These are phyloP conservation scores for Leucosporidium scottii DNA, from an alignment of 768 basidiomycete genomes.

Conservation along the genomic window DNA sequence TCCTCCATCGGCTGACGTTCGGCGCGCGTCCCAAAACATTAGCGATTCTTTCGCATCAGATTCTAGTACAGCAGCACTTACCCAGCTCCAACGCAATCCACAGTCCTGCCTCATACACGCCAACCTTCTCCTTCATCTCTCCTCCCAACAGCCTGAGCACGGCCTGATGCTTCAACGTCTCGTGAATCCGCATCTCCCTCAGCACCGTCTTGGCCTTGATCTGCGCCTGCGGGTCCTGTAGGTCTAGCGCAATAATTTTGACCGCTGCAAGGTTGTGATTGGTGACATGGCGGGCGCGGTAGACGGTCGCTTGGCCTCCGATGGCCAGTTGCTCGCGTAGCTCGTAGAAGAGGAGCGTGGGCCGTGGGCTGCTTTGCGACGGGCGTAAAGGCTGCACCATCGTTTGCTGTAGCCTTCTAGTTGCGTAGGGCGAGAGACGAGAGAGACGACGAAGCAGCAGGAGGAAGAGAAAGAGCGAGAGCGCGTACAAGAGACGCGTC, in stretches of 20 bases:
- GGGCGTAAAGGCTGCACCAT: too few relatives aligned
- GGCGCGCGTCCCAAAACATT: too few relatives aligned
- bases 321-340: slow-evolving; percentile 22
- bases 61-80: not conserved
- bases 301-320: slow-evolving; percentile 29
- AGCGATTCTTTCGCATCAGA: too few relatives aligned
- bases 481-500: too few relatives aligned
- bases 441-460: too few relatives aligned
- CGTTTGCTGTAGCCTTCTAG: too few relatives aligned
- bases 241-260: slow-evolving; percentile 30
- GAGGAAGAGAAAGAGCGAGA: too few relatives aligned
- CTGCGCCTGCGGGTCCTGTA: not conserved
- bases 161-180: slow-evolving; percentile 66
- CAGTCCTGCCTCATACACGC: slow-evolving; percentile 63
- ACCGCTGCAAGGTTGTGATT: slow-evolving; percentile 28
- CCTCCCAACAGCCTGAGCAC: slow-evolving; percentile 72
- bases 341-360: not conserved
- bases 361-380: too few relatives aligned
- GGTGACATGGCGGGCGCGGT: slow-evolving; percentile 22
- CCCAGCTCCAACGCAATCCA: slow-evolving; percentile 84
- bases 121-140: slow-evolving; percentile 16
- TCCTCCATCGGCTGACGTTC: slow-evolving; percentile 87
- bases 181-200: slow-evolving; percentile 87
- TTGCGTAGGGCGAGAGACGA: too few relatives aligned
- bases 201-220: slow-evolving; percentile 67